Base-by-base conservation (phyloP, 768 basidiomycete genomes). In the Podaxis pistillaris region DNA sequence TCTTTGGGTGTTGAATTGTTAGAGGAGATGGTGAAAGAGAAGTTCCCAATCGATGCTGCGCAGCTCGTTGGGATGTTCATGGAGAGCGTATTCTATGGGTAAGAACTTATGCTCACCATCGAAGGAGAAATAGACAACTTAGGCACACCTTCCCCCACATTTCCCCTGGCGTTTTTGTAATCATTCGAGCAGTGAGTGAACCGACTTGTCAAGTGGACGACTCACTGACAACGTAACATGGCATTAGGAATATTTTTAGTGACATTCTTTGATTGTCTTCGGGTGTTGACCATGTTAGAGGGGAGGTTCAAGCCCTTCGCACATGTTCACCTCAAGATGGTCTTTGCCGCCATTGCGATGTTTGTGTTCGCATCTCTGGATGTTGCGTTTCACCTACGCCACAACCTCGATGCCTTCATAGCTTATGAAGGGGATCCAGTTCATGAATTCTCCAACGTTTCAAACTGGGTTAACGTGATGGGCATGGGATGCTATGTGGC, bases 361-460 rank as follows among this genome's bases (percentile, higher is more conserved):
- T 76, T 78, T 60, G 63, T 74, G 0, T 76, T 81, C 60, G 77
- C 75, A 17, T 73, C 79, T 5, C 63, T 80, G 62, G 77, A 81
- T 60, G 74, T 80, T n/a, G 73, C 77, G 17, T 78, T 80, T 62
- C 75, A 75, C 41, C 69, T 81, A 13, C 73, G 73, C 22, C 79
- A 78, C 54, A 79, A 79, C 56, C 68, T 82, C n/a, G 73, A 78
- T 15, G 79, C 77, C 0, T 81, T 81, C 63, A 69, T 79, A 8
- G 71, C 68, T 28, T 74, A 71, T 58, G 49, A 67, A 1, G 75
- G 75, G 1, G 69, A 74, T 28, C 69, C 80, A 0, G 71, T 66
- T 1, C 71, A 75, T 28, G 69, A 71, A 15, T 78, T 82, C 60
- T 67, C 68, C 7, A 58, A 75, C 50, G 76, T 74, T 2, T 74